Conservation (phyloP, 441 rosid genomes). For the Populus hybrid region DNA sequence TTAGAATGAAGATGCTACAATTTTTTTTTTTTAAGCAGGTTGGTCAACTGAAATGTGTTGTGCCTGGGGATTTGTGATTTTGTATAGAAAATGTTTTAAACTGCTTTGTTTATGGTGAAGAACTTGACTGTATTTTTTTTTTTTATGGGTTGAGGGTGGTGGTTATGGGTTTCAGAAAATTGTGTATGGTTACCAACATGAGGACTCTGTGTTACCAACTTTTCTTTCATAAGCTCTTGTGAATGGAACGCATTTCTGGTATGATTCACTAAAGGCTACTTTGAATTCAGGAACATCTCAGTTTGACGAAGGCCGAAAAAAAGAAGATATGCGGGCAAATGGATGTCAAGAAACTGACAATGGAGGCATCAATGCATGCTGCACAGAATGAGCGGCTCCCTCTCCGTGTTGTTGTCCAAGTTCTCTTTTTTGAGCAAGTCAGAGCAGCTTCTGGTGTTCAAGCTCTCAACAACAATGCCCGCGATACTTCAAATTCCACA, state of each 20-base stretch:
- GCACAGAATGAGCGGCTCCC: slow-evolving; percentile 91
- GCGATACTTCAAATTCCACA: slow-evolving; percentile 32
- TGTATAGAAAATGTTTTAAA: neutral
- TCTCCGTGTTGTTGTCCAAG: slow-evolving; percentile 82
- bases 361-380: slow-evolving; percentile 73
- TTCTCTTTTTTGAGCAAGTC: slow-evolving; percentile 86
- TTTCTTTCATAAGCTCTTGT: neutral
- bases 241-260: neutral
- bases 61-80: neutral
- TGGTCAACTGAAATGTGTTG: neutral
- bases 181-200: neutral
- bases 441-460: slow-evolving; percentile 55
- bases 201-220: neutral
- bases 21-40: neutral
- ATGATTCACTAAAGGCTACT: neutral
- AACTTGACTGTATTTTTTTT: neutral
- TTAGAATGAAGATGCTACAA: slow-evolving; percentile 1
- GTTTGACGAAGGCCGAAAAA: slow-evolving; percentile 66
- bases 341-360: slow-evolving; percentile 83
- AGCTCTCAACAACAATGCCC: slow-evolving; percentile 34
- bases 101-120: neutral
- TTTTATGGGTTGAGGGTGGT: too few species aligned
- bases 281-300: slow-evolving; percentile 62
- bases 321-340: slow-evolving; percentile 76
- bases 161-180: neutral